phyloP scores from a whole-genome alignment of 106 monocot species.

The Dendrobium catenatum region DNA sequence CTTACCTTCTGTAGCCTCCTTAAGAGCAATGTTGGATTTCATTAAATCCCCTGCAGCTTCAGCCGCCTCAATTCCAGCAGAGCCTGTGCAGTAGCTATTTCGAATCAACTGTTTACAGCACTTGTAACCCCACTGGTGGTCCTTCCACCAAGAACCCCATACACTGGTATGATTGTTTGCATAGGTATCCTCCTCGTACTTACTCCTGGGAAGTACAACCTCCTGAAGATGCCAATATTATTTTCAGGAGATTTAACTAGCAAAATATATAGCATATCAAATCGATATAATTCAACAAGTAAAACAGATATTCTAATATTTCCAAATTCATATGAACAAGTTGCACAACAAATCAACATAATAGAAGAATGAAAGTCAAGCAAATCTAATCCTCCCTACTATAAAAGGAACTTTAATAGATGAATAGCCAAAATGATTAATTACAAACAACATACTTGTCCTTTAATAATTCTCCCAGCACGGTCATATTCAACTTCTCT shows the following conservation, averaged over 20 bases:
- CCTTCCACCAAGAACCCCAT: conserved; percentile 99
- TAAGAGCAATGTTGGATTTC: conserved; percentile 76
- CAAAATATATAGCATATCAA: not conserved
- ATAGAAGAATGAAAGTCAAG: not conserved
- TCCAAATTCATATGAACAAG: not conserved
- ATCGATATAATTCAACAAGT: not conserved
- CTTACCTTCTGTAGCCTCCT: conserved; percentile 77
- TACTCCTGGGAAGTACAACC: conserved; percentile 70
- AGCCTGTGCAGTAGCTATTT: conserved; percentile 92
- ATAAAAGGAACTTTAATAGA: not conserved
- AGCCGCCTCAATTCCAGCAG: conserved; percentile 94
- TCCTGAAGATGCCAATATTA: conserved; percentile 33
- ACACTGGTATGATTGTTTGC: conserved; percentile 86
- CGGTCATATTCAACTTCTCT: conserved; percentile 94
- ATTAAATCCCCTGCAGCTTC: conserved; percentile 80
- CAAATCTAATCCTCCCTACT: not conserved
- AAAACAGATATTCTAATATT: not conserved
- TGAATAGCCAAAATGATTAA: not conserved
- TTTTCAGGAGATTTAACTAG: not conserved
- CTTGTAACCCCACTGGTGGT: conserved; percentile 89
- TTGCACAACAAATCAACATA: not conserved
- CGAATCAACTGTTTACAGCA: conserved; percentile 80
- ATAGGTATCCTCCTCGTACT: conserved; percentile 87
- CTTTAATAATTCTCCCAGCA: conserved; percentile 91
- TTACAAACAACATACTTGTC: conserved; percentile 44